Evolutionary conservation across 495 filamentous ascomycete genomes (phyloP), one percentile per base, ranked within the genome.

Genomic region (Neurospora africana): DNA sequence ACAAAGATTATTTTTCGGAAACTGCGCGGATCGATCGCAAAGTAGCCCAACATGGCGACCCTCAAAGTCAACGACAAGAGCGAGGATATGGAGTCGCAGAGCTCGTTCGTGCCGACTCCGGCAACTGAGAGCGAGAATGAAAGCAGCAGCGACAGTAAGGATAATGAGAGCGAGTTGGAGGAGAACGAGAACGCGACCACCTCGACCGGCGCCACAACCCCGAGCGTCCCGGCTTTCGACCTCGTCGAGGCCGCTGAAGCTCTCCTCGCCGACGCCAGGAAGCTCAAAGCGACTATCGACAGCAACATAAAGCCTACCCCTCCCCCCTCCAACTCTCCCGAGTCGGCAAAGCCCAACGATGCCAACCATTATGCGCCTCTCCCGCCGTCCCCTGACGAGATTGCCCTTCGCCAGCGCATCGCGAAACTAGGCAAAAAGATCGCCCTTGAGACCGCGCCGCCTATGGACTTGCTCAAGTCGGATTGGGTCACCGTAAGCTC

Each of bases 401-500:
- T 61, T 0, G 10, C 33, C 0, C 70, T 78, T 0, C 70, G 78
- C 4, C 41, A 68, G 4, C 37, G 23, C 10, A 76, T 80, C 19
- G 78, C 71, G 1, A 53, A 72, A 33, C 40, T 74, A 1, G 78
- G 75, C 38, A 75, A 74, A 35, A 75, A 58, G 27, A 76, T 80
- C 2, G 70, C 75, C 5, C 70, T 74, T 23, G 78, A 79, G 68
- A 72, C 71, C 0, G 69, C 72, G 2, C 72, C 74, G 2, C 27
- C 70, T 0, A 69, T 75, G 15, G 79, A 78, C 27, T 44, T 74
- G 4, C 72, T 77, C 8, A 79, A 76, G 65, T 30, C 74, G 0
- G 75, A 80, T 7, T 79, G 76, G 75, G 36, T 76, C 15, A 68
- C 69, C n/a, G 77, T 78, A 44, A 47, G 78, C 70, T 4, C 15